Base-by-base conservation (phyloP, 805 yeast genomes). In the Zygosaccharomyces gambellarensis region DNA sequence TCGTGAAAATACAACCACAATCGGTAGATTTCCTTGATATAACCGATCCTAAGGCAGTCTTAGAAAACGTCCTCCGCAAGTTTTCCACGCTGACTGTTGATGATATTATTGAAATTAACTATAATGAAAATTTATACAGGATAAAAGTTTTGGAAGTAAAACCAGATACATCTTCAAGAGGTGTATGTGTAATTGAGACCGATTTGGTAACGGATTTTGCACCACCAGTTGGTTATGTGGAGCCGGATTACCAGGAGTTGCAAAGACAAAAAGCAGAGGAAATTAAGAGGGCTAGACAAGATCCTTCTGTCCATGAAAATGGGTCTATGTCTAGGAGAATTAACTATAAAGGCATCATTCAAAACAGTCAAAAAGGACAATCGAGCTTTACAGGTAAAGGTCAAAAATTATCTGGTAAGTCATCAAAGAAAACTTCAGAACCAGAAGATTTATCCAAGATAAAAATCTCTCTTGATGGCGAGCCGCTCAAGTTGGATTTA, bases 221-320 rank as follows among this genome's bases (percentile, higher is more conserved):
- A 1, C 96, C 99, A 2, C 99, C 99, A 0, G 96, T 92, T 4
- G 99, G 99, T 0, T 94, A 94, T 64, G 96, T 87, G 17, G 98
- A 92, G 64, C 97, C 97, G 1, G 90, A 87, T 54, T 80, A 79
- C 52, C 68, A 73, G 46, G 62, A 68, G 5, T 36, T 64, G 47
- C 60, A 61, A 31, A 55, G 53, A 23, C 57, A 65, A 46, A 50
- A 58, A 34, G 47, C 62, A 57, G 46, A 53, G 54, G 54, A 64
- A 73, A 45, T 47, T 34, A 45, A 49, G 61, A 73, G 72, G 17
- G 51, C 68, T 3, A 65, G 58, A 44, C 74, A 39, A 22, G 62
- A 63, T 46, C 62, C 63, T 3, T 56, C 63, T 8, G 54, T 53
- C 10, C 75, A 72, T 4, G 75, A 77, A 1, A 71, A 78, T 6